Percentiles rank a stretch among this genome's conserved stretches.
Evolutionary conservation across 1,284 basidiomycete genomes (phyloP).

Genomic region (Ceratobasidium sp.): DNA sequence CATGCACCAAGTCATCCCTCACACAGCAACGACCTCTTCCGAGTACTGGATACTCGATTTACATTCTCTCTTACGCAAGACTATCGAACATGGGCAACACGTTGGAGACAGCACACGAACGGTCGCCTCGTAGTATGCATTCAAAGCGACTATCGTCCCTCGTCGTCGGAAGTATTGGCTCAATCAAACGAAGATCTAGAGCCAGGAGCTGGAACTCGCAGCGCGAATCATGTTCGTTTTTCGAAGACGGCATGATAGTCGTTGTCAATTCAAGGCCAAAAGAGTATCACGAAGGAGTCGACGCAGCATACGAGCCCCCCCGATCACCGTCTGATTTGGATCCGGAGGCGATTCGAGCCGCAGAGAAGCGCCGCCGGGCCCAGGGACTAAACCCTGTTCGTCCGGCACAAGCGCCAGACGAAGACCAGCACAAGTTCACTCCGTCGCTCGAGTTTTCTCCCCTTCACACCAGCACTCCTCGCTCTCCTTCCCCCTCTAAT

Average conservation of each 20-base stretch:
- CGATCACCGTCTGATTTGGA: slow-evolving; percentile 6
- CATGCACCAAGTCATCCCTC: slow-evolving; percentile 2
- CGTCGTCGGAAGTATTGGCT: slow-evolving; percentile 16
- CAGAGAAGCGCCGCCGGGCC: slow-evolving; percentile 34
- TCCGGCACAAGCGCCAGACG: slow-evolving; percentile 1
- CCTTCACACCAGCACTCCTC: slow-evolving; percentile 34
- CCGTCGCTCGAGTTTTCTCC: slow-evolving; percentile 35
- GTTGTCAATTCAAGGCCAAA: slow-evolving; percentile 29
- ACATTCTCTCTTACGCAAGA: not conserved
- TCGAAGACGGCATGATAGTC: slow-evolving; percentile 34
- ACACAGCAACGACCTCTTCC: slow-evolving; percentile 19
- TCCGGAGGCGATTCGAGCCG: slow-evolving; percentile 25
- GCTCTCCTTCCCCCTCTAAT: slow-evolving; percentile 7
- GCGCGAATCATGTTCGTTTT: slow-evolving; percentile 30
- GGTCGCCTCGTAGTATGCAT: not conserved
- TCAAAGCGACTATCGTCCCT: slow-evolving; percentile 25
- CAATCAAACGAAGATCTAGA: slow-evolving; percentile 17
- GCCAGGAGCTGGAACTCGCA: not conserved
- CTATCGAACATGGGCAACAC: slow-evolving; percentile 32
- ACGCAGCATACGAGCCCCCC: slow-evolving; percentile 23
- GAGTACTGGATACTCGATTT: slow-evolving; percentile 6
- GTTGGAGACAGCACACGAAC: not conserved
- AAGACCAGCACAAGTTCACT: slow-evolving; percentile 13
- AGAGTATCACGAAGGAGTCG: slow-evolving; percentile 30
- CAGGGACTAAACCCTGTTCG: slow-evolving; percentile 18